A percentile compares a stretch with the other conserved stretches of the same genome.
Conservation (phyloP, 306 rosid genomes). For the Ochetophila trinervis region DNA sequence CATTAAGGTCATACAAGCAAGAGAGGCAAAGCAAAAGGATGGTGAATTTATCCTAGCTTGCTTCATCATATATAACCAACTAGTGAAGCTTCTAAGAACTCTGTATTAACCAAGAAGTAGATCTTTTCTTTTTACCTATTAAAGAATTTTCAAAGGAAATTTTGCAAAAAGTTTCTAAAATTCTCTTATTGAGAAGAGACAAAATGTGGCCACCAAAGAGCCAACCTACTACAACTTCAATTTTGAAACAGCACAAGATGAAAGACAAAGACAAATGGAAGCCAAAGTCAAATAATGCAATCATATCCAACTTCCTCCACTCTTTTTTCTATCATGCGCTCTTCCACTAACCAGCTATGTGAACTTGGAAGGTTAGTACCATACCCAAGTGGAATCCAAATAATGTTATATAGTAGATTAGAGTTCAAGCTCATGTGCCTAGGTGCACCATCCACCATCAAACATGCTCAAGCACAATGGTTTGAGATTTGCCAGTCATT, state of each 20-base stretch:
- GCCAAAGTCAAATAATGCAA: background rate
- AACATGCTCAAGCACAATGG: background rate
- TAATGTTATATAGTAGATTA: conserved; percentile 1
- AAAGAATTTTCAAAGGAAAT: background rate
- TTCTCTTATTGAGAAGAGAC: background rate
- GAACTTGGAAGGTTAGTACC: conserved; percentile 12
- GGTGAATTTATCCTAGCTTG: background rate
- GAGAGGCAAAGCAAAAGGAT: conserved; percentile 8
- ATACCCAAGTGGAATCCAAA: conserved; percentile 14
- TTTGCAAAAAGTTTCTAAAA: background rate
- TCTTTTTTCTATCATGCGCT: background rate
- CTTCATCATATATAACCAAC: background rate
- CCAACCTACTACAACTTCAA: background rate
- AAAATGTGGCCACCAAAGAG: background rate
- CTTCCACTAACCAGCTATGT: background rate
- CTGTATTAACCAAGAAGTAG: background rate
- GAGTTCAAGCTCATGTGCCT: conserved; percentile 17
- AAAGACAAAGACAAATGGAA: background rate
- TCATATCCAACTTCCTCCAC: background rate
- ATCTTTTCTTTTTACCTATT: no score
- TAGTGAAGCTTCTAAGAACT: background rate
- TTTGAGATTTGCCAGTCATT: conserved; percentile 7
- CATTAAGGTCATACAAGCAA: conserved; percentile 5
- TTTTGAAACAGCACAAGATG: background rate
- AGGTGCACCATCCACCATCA: conserved; percentile 3